Conservation (phyloP, 768 basidiomycete species). For the Kwoniella heveanensis region DNA sequence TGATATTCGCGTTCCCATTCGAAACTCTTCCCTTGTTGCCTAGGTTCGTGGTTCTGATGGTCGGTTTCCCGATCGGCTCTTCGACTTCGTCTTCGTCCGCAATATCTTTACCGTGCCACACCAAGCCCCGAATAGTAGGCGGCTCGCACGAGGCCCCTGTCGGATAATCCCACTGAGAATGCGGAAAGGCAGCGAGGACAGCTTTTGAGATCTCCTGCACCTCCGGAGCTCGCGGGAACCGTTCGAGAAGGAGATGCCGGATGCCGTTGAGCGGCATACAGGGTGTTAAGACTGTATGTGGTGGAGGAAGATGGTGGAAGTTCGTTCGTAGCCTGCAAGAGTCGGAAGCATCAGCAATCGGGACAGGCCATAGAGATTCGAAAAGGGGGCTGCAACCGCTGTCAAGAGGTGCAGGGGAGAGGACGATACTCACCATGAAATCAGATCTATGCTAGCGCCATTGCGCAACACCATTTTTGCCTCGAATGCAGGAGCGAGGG, state of each 20-base stretch:
- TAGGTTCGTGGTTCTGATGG: background rate
- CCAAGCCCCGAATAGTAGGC: constrained; percentile 42
- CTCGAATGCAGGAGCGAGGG: constrained; percentile 44
- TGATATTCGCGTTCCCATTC: constrained; percentile 1
- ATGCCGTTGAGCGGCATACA: constrained; percentile 46
- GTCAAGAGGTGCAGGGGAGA: too few relatives aligned
- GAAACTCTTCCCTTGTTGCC: constrained; percentile 1
- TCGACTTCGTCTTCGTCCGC: constrained; percentile 26
- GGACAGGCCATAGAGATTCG: too few relatives aligned
- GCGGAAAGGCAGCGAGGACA: constrained; percentile 45
- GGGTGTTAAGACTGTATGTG: constrained; percentile 33
- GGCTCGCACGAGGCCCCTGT: constrained; percentile 36
- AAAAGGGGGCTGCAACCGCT: too few relatives aligned
- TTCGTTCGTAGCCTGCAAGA: constrained; percentile 42
- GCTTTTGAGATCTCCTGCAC: constrained; percentile 43
- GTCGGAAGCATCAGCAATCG: background rate
- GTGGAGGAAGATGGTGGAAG: constrained; percentile 45
- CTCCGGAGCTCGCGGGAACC: constrained; percentile 47
- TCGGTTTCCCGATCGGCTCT: constrained; percentile 1
- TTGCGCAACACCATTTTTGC: constrained; percentile 48
- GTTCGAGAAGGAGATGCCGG: constrained; percentile 40
- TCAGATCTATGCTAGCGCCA: constrained; percentile 47
- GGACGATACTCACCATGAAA: constrained; percentile 42
- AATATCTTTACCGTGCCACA: constrained; percentile 43
- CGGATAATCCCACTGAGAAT: constrained; percentile 39